Evolutionary conservation across 805 yeast genomes (phyloP).

Genomic region (Phaffomyces antillensis): DNA sequence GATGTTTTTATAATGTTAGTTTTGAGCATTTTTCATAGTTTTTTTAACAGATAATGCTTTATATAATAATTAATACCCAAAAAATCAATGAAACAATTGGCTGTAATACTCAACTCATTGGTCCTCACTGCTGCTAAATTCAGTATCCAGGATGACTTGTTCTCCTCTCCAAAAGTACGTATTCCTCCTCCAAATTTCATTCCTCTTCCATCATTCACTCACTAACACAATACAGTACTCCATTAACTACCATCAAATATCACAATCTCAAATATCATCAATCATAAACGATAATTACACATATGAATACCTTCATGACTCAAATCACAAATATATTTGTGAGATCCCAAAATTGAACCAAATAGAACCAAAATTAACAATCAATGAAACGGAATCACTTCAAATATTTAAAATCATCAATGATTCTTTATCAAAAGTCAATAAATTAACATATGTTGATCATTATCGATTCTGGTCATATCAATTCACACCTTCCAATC

Average conservation of each 20-base stretch:
- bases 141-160: slow-evolving; percentile 15
- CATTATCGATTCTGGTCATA: slow-evolving; percentile 3
- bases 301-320: background rate
- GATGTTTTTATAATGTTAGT: no score
- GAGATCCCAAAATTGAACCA: background rate
- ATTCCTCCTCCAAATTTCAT: background rate
- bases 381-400: background rate
- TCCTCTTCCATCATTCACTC: no score
- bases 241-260: background rate
- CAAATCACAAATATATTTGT: background rate
- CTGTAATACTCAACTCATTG: background rate
- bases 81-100: background rate
- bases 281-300: background rate
- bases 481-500: background rate
- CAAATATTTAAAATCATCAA: background rate
- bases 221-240: background rate
- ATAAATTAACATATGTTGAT: background rate
- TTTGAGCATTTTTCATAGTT: background rate
- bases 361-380: background rate
- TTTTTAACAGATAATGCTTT: no score
- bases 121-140: slow-evolving; percentile 4
- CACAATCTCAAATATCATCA: background rate
- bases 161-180: slow-evolving; percentile 18
- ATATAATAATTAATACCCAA: no score
- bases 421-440: background rate